These are phyloP conservation scores for Blastobotrys mokoenaii DNA, from an alignment of 805 yeast genomes.

Conservation along the genomic window DNA sequence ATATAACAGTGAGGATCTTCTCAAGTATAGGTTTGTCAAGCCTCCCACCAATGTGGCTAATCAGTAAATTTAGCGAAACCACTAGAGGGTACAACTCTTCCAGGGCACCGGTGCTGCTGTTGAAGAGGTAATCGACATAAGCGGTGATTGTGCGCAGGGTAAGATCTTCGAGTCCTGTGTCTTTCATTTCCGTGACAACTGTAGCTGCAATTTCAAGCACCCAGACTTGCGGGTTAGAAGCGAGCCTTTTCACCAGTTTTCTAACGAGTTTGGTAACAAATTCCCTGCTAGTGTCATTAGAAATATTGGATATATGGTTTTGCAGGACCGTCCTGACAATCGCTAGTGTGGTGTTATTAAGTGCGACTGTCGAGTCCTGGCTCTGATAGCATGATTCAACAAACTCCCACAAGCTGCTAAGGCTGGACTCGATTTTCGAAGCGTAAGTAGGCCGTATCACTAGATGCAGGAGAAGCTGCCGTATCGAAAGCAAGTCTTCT, in stretches of 20 bases:
- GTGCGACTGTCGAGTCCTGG: too few relatives aligned
- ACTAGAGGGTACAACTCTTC: not conserved
- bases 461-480: not conserved
- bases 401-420: not conserved
- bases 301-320: not conserved
- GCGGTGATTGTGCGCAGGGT: not conserved
- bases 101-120: not conserved
- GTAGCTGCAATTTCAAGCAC: not conserved
- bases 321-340: not conserved
- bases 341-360: too few relatives aligned
- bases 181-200: constrained; percentile 1
- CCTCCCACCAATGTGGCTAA: not conserved
- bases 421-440: constrained; percentile 5
- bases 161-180: not conserved
- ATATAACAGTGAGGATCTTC: too few relatives aligned
- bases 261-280: not conserved
- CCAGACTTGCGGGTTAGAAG: not conserved
- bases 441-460: constrained; percentile 5
- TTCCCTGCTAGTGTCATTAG: not conserved
- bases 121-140: too few relatives aligned
- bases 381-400: not conserved
- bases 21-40: too few relatives aligned
- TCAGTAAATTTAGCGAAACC: not conserved
- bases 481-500: not conserved
- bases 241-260: not conserved